Evolutionary conservation across 805 yeast genomes (phyloP), one percentile per base, ranked within the genome.

Genomic region (Candida corydali): DNA sequence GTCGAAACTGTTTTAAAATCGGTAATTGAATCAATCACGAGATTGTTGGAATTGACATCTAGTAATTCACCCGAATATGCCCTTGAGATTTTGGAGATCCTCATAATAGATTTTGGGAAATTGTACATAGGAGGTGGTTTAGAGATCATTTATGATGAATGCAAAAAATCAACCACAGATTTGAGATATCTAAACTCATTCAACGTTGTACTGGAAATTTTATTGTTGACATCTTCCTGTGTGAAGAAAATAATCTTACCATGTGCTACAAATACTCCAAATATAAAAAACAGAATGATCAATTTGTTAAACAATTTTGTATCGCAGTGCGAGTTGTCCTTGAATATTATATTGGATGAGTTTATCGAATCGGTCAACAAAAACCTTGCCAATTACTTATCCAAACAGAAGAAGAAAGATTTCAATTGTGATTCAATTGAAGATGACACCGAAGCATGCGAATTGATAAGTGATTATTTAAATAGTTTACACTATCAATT

Each of bases 181-280:
- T 65, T 83, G 32, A 52, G 60, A 5, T 75, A 69, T 46, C 53
- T 85, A 37, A 56, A 57, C 24, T 66, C 75, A 15, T 69, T 84
- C 40, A 64, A 75, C 19, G 52, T 65, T 8, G 69, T 80, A 4
- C 71, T 81, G 24, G 84, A 80, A 35, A 76, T 82, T 2, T 57
- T 86, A 19, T 76, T 72, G 44, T 60, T 87, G 35, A 59, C 86
- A 1, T 80, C 95, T 0, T 75, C 84, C 2, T 78, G 86, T 39
- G 78, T 83, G 35, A 82, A 84, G 50, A 78, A 82, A 14, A 80
- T 86, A 32, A 74, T 88, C 12, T 63, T 86, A 26, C 95, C 96
- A 0, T 69, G 89, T 57, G 73, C 88, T 2, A 73, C 69, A 26
- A 78, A 77, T 46, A 60, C 76, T 1, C 80, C 84, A 2, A 63